These are phyloP conservation scores for Dendrobium catenatum DNA, from an alignment of 106 monocot species.

Conservation along the genomic window DNA sequence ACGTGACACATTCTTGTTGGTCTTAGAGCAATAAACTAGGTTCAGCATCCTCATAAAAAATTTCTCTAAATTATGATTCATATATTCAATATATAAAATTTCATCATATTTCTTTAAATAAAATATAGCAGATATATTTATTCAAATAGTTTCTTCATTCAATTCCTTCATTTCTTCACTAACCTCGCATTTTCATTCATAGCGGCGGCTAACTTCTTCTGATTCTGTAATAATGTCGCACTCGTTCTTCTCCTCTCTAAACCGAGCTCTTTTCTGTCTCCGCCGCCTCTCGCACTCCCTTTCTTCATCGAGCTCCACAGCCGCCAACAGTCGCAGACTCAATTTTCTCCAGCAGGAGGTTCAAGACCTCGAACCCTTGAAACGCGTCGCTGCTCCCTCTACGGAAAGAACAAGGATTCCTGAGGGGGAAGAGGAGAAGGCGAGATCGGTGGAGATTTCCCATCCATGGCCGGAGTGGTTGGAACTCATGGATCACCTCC, in stretches of 20 bases:
- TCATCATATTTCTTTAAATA: too few species aligned
- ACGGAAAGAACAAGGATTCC: constrained; percentile 4
- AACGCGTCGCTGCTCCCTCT: background rate
- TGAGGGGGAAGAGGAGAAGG: constrained; percentile 6
- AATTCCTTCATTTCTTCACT: too few species aligned
- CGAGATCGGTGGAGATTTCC: constrained; percentile 24
- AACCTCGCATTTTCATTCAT: too few species aligned
- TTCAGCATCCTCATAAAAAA: too few species aligned
- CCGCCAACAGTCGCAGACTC: background rate
- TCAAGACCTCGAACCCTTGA: constrained; percentile 1
- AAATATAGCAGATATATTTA: too few species aligned
- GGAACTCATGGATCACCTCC: constrained; percentile 50
- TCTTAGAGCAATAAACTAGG: too few species aligned
- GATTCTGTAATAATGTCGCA: background rate
- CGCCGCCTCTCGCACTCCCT: constrained; percentile 1
- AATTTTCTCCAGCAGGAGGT: constrained; percentile 12
- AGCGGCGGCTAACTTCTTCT: background rate
- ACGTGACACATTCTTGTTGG: too few species aligned
- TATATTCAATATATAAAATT: too few species aligned
- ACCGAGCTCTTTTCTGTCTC: background rate
- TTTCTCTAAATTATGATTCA: too few species aligned
- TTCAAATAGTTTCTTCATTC: too few species aligned
- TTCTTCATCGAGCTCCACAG: background rate
- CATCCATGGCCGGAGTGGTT: constrained; percentile 84
- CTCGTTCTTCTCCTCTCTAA: background rate